Base-by-base conservation (phyloP, 2,329 filamentous ascomycete genomes). In the Alternaria incomplexa region DNA sequence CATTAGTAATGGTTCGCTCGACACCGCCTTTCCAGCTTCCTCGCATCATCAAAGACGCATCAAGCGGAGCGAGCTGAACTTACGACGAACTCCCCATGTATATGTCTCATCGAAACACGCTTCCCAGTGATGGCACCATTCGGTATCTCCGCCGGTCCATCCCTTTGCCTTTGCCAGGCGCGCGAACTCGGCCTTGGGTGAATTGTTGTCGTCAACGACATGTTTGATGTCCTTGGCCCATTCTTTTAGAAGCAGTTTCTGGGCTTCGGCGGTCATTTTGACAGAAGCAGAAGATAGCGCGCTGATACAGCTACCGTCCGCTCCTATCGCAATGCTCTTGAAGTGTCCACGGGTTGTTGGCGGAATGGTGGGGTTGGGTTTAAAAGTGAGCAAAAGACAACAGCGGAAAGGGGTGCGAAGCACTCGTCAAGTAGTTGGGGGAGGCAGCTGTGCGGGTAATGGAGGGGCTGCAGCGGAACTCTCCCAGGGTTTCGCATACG, bases 171-270 rank as follows among this genome's bases (percentile, higher is more conserved):
- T 61, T 5, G 69, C 72, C n/a, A 75, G 52, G 17, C 69, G 68
- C 12, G 62, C 64, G 46, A 75, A 75, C 43, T 73, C 71, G 23
- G 64, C 66, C 30, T 71, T 71, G 7, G 68, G 66, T 8, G 64
- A 59, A 10, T 48, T 59, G 9, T 46, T 22, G 5, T 13, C 22
- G 17, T 69, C 62, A 15, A 72, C 43, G 9, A 57, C 22, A 40
- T 71, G 66, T 20, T 59, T 26, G 26, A 61, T 63, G 17, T 58
- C 66, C 9, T 61, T 40, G 3, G 67, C 66, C 68, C 66, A 70
- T 11, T 60, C 25, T 15, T 56, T 58, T 28, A 70, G 62, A 47
- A 70, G 58, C 25, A 51, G 58, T 26, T 46, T 53, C 45, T 67
- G 68, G 20, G 45, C 56, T 20, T 63, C 56, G 17, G 61, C 44